phyloP scores from a whole-genome alignment of 169 alveolate genomes.

The Plasmodium relictum region DNA sequence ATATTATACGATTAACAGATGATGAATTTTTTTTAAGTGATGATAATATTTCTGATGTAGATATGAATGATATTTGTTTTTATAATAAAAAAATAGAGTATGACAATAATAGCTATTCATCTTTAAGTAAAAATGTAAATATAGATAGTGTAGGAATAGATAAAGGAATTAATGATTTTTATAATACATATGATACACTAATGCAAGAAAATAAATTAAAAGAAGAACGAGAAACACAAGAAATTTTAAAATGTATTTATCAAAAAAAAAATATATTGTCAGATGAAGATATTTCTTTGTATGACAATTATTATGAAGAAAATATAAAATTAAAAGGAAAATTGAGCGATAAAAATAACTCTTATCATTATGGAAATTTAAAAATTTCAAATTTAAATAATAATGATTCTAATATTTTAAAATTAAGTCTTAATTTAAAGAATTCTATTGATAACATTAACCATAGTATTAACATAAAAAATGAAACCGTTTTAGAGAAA shows the following conservation, averaged over 20 bases:
- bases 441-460: background rate
- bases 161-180: slow-evolving; percentile 33
- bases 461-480: background rate
- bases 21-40: slow-evolving; percentile 19
- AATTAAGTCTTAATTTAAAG: slow-evolving; percentile 25
- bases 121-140: background rate
- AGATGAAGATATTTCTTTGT: slow-evolving; percentile 41
- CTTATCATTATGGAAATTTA: background rate
- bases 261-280: slow-evolving; percentile 43
- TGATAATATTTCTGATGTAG: background rate
- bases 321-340: slow-evolving; percentile 23
- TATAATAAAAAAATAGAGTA: background rate
- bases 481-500: background rate
- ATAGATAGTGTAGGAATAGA: background rate
- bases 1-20: slow-evolving; percentile 56
- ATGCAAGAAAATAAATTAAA: slow-evolving; percentile 28
- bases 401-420: slow-evolving; percentile 8
- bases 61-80: background rate
- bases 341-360: background rate
- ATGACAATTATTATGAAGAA: slow-evolving; percentile 43
- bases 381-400: background rate
- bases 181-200: slow-evolving; percentile 26
- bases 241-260: slow-evolving; percentile 53
- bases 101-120: background rate
- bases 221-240: slow-evolving; percentile 26